Conservation (phyloP, 2,329 filamentous ascomycete species). For the Fusarium protoensiforme region DNA sequence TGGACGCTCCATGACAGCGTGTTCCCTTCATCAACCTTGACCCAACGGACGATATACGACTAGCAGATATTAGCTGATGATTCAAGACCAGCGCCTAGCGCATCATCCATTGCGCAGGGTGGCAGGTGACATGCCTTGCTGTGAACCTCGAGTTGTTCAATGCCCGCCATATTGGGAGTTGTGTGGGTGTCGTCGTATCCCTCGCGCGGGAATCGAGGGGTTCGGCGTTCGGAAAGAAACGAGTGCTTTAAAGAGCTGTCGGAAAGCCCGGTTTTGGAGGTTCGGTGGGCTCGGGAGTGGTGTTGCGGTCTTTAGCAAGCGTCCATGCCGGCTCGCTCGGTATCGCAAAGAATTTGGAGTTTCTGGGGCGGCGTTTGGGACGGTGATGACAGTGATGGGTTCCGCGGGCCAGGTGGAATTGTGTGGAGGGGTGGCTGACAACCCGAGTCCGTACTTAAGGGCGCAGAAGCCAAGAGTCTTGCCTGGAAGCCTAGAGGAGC, state of each 20-base stretch:
- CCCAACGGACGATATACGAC: constrained; percentile 99
- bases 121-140: constrained; percentile 78
- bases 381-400: constrained; percentile 26
- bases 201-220: background rate
- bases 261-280: constrained; percentile 7
- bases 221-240: constrained; percentile 14
- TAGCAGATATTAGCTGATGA: constrained; percentile 54
- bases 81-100: background rate
- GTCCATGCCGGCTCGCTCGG: constrained; percentile 38
- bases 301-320: constrained; percentile 31
- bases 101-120: background rate
- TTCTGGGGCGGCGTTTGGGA: constrained; percentile 29
- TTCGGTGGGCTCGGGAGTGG: constrained; percentile 14
- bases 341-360: constrained; percentile 19
- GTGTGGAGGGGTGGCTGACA: constrained; percentile 26
- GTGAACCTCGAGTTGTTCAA: constrained; percentile 97
- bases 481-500: constrained; percentile 21
- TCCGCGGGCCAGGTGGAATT: constrained; percentile 19
- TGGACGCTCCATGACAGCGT: constrained; percentile 98
- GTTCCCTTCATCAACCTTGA: constrained; percentile 87
- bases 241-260: constrained; percentile 8
- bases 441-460: constrained; percentile 16
- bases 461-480: constrained; percentile 30
- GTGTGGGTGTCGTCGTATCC: constrained; percentile 6
- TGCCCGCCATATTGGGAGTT: constrained; percentile 78